Conservation (phyloP, 768 basidiomycete species). For the Baorangia bicolor region DNA sequence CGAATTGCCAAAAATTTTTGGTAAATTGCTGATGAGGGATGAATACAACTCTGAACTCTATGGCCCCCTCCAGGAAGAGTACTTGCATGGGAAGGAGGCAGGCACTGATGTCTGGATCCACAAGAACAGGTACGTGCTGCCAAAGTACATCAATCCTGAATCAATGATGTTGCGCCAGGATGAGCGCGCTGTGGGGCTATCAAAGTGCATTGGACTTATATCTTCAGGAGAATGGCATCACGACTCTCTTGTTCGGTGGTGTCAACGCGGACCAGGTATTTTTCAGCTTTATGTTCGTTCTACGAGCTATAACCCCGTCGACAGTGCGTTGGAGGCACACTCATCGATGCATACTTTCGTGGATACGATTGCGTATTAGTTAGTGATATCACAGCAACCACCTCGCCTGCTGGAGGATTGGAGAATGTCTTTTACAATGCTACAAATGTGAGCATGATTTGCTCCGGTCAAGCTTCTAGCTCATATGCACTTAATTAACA, state of each 20-base stretch:
- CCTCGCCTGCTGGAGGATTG: conserved; percentile 54
- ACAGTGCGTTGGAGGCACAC: conserved; percentile 64
- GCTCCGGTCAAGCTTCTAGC: not conserved
- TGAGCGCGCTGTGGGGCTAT: conserved; percentile 66
- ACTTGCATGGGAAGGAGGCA: conserved; percentile 46
- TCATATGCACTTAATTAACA: conserved; percentile 18
- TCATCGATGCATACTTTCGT: conserved; percentile 60
- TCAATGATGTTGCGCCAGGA: conserved; percentile 35
- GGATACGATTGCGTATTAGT: conserved; percentile 65
- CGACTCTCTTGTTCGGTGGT: conserved; percentile 59
- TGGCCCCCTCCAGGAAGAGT: conserved; percentile 58
- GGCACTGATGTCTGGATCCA: conserved; percentile 73
- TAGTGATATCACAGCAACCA: conserved; percentile 60
- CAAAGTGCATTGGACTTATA: conserved; percentile 63
- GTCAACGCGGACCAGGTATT: conserved; percentile 67
- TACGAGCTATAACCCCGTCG: not conserved
- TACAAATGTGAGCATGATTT: conserved; percentile 42
- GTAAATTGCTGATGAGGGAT: conserved; percentile 57
- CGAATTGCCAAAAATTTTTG: conserved; percentile 51
- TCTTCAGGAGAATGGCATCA: conserved; percentile 61
- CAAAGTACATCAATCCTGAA: not conserved
- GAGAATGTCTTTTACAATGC: conserved; percentile 61
- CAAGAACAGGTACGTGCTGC: conserved; percentile 53
- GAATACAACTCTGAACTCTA: conserved; percentile 60
- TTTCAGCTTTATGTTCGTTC: not conserved